These are phyloP conservation scores for Plasmodium reichenowi DNA, from an alignment of 169 alveolate genomes.

Conservation along the genomic window DNA sequence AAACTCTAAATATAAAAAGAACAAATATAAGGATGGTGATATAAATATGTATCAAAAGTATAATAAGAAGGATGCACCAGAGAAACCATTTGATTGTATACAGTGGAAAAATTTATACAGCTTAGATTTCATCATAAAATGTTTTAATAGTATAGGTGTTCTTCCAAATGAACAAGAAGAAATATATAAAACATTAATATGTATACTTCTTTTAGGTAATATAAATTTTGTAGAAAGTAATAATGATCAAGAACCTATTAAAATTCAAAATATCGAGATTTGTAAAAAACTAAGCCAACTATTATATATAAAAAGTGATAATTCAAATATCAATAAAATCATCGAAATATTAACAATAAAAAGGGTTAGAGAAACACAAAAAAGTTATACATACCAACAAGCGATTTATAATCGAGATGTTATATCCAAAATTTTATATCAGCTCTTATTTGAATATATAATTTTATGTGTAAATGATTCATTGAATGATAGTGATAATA, in stretches of 20 bases:
- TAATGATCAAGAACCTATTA: constrained; percentile 36
- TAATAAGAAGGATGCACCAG: neutral
- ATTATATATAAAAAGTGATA: constrained; percentile 34
- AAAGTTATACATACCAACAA: constrained; percentile 78
- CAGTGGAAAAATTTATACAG: constrained; percentile 21
- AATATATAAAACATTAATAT: constrained; percentile 72
- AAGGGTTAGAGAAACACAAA: constrained; percentile 79
- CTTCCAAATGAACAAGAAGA: constrained; percentile 76
- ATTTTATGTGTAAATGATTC: constrained; percentile 82
- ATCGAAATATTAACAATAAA: constrained; percentile 80
- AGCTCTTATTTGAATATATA: constrained; percentile 80
- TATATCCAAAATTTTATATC: constrained; percentile 83
- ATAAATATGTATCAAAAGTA: neutral
- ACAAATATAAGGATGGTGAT: constrained; percentile 1
- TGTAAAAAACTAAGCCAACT: constrained; percentile 32
- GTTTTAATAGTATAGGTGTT: constrained; percentile 76
- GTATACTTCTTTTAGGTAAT: constrained; percentile 76
- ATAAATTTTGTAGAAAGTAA: constrained; percentile 37
- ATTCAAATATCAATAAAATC: constrained; percentile 32
- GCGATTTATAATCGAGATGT: constrained; percentile 83
- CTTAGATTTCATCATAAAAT: constrained; percentile 46
- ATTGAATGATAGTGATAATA: constrained; percentile 25
- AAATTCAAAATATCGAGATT: constrained; percentile 43
- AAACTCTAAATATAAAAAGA: neutral
- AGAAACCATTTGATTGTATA: too few species aligned